Evolutionary conservation across 805 yeast species (phyloP).

Genomic region (Blastobotrys attinorum): DNA sequence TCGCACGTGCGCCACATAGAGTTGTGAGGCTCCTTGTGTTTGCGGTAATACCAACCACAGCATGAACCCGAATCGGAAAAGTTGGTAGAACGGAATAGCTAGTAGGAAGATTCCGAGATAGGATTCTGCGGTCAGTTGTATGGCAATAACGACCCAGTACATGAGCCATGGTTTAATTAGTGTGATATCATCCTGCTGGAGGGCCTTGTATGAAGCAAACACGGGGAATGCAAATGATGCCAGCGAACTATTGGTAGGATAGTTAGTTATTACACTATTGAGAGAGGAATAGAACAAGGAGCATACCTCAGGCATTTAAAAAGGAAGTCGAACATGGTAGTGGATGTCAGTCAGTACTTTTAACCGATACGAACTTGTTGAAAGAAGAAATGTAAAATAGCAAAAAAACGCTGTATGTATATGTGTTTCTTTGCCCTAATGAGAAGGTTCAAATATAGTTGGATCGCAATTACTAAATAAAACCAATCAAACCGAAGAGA

Average conservation of each 20-base stretch:
- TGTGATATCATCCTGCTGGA: constrained; percentile 35
- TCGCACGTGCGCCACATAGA: constrained; percentile 32
- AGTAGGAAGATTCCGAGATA: constrained; percentile 37
- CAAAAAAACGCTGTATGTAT: too few species aligned
- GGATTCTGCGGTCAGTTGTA: constrained; percentile 34
- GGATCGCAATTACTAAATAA: too few species aligned
- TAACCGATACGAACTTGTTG: too few species aligned
- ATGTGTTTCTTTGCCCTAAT: too few species aligned
- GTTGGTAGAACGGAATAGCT: constrained; percentile 48
- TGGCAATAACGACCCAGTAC: constrained; percentile 61
- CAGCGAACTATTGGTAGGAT: constrained; percentile 13
- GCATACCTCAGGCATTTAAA: constrained; percentile 7
- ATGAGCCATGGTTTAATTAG: constrained; percentile 40
- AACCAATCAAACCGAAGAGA: too few species aligned
- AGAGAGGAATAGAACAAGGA: neutral
- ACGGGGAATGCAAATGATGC: constrained; percentile 50
- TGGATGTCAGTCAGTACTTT: neutral
- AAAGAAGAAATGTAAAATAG: too few species aligned
- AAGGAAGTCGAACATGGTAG: constrained; percentile 6
- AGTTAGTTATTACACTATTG: neutral
- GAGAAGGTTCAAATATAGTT: too few species aligned
- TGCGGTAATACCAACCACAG: constrained; percentile 56
- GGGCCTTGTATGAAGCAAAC: constrained; percentile 52
- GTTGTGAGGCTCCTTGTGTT: constrained; percentile 37
- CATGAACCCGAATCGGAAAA: constrained; percentile 40